phyloP scores from a whole-genome alignment of 2,329 filamentous ascomycete genomes.

The Aspergillus pseudotamarii region DNA sequence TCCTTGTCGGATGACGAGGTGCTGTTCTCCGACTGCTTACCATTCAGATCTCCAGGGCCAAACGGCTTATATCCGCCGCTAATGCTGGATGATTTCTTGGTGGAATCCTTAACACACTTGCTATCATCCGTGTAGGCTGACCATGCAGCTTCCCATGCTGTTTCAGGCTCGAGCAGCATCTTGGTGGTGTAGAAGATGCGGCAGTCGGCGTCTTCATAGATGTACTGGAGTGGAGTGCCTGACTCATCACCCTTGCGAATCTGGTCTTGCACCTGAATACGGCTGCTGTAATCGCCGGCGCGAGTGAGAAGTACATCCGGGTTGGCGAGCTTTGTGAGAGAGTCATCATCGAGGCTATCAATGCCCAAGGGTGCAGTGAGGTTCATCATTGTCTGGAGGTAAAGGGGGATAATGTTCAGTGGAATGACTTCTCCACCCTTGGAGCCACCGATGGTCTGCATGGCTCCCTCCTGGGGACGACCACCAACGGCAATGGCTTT shows the following conservation, averaged over 20 bases:
- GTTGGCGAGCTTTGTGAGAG: conserved; percentile 1
- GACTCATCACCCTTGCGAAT: conserved; percentile 45
- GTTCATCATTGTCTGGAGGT: conserved; percentile 20
- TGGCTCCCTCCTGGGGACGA: conserved; percentile 54
- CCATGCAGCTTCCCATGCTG: conserved; percentile 52
- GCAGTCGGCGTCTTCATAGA: conserved; percentile 62
- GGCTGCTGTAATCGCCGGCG: conserved; percentile 23
- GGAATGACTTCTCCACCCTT: conserved; percentile 49
- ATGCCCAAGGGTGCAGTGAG: background rate
- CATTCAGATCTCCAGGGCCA: conserved; percentile 4
- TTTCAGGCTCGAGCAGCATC: conserved; percentile 55
- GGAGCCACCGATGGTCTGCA: conserved; percentile 65
- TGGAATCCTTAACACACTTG: conserved; percentile 17
- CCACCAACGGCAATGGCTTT: conserved; percentile 62
- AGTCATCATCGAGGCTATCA: conserved; percentile 15
- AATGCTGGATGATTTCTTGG: conserved; percentile 13
- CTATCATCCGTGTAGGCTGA: conserved; percentile 7
- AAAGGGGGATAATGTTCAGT: background rate
- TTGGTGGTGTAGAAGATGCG: conserved; percentile 59
- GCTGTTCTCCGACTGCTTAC: conserved; percentile 1
- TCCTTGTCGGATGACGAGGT: background rate
- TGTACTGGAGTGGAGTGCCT: conserved; percentile 57
- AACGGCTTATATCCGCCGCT: conserved; percentile 15
- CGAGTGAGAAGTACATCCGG: conserved; percentile 9
- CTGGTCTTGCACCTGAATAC: conserved; percentile 47